Evolutionary conservation across 106 monocot genomes (phyloP).

Genomic region (Platanthera guangdongensis): DNA sequence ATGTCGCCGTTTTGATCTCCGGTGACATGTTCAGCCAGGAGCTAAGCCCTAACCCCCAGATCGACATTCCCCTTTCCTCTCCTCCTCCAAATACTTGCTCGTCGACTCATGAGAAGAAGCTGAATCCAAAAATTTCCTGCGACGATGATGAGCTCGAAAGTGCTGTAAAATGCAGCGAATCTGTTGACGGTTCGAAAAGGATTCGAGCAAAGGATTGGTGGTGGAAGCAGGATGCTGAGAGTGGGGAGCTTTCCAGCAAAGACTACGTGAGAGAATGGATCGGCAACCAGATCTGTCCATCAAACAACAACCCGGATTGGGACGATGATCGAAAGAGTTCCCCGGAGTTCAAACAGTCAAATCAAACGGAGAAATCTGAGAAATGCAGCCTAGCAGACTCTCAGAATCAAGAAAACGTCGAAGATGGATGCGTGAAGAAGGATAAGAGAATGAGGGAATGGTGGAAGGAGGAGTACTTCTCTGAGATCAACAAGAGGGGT

Average conservation of each 20-base stretch:
- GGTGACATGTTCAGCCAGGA: not conserved
- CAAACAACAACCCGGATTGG: constrained; percentile 39
- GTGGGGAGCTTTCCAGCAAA: constrained; percentile 47
- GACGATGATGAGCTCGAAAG: not conserved
- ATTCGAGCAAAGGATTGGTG: constrained; percentile 60
- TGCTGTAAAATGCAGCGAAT: not conserved
- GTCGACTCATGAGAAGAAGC: constrained; percentile 2
- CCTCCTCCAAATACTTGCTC: constrained; percentile 10
- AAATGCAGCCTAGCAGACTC: not conserved
- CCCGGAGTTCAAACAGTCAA: not conserved
- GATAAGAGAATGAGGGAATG: constrained; percentile 44
- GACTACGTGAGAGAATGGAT: constrained; percentile 60
- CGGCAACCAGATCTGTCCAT: constrained; percentile 1
- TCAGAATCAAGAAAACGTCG: not conserved
- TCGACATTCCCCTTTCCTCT: constrained; percentile 13
- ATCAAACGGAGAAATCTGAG: not conserved
- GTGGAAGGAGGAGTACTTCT: constrained; percentile 92
- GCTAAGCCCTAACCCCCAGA: not conserved
- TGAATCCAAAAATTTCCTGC: constrained; percentile 46
- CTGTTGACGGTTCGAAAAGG: constrained; percentile 15
- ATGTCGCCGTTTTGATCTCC: constrained; percentile 11
- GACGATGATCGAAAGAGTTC: constrained; percentile 20
- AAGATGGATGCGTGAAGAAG: constrained; percentile 11
- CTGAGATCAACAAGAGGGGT: constrained; percentile 58
- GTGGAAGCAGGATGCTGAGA: constrained; percentile 75